phyloP scores from a whole-genome alignment of 768 basidiomycete species.

The Chlorophyllum brunneum region DNA sequence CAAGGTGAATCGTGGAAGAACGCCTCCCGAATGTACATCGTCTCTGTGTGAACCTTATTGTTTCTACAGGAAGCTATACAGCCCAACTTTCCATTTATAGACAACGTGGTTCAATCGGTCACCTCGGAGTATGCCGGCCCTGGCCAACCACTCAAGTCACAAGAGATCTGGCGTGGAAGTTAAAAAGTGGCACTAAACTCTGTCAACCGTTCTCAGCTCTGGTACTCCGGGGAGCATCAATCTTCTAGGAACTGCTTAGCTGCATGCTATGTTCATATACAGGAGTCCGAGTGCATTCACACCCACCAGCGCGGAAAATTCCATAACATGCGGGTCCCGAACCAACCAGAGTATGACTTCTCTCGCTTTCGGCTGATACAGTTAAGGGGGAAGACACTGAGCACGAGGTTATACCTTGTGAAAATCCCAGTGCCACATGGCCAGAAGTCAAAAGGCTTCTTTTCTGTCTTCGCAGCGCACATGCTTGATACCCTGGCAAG shows the following conservation, averaged over 20 bases:
- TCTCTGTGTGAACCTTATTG: not conserved
- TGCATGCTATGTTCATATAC: too few relatives aligned
- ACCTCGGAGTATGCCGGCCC: constrained; percentile 2
- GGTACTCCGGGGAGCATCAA: not conserved
- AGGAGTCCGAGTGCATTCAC: too few relatives aligned
- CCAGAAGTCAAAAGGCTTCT: not conserved
- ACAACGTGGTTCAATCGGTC: constrained; percentile 29
- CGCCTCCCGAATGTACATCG: not conserved
- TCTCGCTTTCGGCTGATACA: too few relatives aligned
- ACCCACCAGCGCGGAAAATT: too few relatives aligned
- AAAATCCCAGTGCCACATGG: constrained; percentile 8
- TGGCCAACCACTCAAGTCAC: not conserved
- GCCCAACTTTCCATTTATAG: constrained; percentile 28
- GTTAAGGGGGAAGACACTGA: too few relatives aligned
- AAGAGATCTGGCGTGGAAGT: not conserved
- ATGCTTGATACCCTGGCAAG: not conserved
- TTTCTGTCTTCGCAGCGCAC: not conserved
- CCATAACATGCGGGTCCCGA: too few relatives aligned
- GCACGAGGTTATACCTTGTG: not conserved
- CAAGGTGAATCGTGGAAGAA: not conserved
- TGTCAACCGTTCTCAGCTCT: not conserved
- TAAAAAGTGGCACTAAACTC: not conserved
- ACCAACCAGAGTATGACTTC: not conserved
- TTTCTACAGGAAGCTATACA: not conserved
- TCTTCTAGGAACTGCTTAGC: too few relatives aligned